Evolutionary conservation across 2,329 filamentous ascomycete genomes (phyloP), one percentile per base, ranked within the genome.

Genomic region (Clonostachys rhizophaga): DNA sequence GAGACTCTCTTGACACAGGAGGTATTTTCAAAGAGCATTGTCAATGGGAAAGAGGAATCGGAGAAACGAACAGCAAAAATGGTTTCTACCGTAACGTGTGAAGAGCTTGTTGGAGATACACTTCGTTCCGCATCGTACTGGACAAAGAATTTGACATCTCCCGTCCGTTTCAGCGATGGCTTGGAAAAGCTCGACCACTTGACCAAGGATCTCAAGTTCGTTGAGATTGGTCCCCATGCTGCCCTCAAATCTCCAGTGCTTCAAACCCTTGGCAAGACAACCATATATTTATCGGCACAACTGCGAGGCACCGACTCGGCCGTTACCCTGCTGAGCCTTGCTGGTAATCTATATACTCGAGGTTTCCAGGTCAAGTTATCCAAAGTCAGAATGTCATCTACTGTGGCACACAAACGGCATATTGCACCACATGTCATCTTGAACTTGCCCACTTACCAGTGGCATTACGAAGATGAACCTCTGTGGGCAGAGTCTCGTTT

Each of bases 391-490:
- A 6, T 10, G 24, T 30, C 24, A 30, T 30, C 24, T 8, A 30
- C 24, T 9, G 3, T 30, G 24, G 24, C 24, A 8, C 24, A 30
- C 24, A 30, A 30, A 30, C 24, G 24, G 24, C 24, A 30, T 30
- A 30, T 30, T 30, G 9, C 24, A 30, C 24, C 24, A 24, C 10
- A 17, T 9, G 13, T 47, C 3, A 48, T 71, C 13, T 67, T 60
- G 4, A 11, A 18, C 36, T 54, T 74, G 39, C 70, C 70, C 2
- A 60, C 65, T 34, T 74, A 74, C 50, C 64, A 40, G 12, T 47
- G 45, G 45, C 11, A 47, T 14, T 47, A 47, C 30, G 24, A 34
- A 34, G 3, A 17, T 8, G 17, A 30, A 4, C n/a, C 37, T 8
- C 35, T 47, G 12, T 46, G 44, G 44, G 11, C 20, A 10, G 45